Conservation (phyloP, 148 eudicot species). For the Talinum fruticosum region DNA sequence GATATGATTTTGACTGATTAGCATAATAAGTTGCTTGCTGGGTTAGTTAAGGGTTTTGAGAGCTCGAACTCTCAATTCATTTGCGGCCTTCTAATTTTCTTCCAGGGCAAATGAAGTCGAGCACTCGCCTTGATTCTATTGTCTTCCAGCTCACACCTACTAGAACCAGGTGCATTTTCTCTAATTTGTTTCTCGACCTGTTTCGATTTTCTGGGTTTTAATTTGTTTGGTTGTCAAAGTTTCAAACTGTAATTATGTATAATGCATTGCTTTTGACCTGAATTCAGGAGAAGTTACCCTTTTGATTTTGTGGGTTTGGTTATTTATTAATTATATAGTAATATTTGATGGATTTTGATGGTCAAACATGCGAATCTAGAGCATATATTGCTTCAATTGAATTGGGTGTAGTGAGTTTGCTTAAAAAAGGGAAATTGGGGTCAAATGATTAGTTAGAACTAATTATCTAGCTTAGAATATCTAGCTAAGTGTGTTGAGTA, state of each 20-base stretch:
- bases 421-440: neutral
- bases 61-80: no score
- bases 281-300: neutral
- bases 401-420: neutral
- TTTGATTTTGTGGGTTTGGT: neutral
- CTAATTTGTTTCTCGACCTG: neutral
- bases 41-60: neutral
- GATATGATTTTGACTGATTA: neutral
- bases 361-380: neutral
- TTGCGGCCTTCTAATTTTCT: conserved; percentile 4
- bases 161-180: conserved; percentile 67
- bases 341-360: neutral
- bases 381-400: conserved; percentile 14
- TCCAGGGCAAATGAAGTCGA: conserved; percentile 56
- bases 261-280: conserved; percentile 1
- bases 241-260: neutral
- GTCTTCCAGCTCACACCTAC: conserved; percentile 97
- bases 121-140: conserved; percentile 59
- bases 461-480: neutral
- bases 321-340: neutral
- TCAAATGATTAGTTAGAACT: neutral
- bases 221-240: neutral
- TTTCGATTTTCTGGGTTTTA: neutral
- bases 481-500: neutral
- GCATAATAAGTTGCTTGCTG: neutral